A percentile compares a stretch with the other conserved stretches of the same genome.
Conservation (phyloP, 768 basidiomycete genomes). For the Leccinum subtestaceum region DNA sequence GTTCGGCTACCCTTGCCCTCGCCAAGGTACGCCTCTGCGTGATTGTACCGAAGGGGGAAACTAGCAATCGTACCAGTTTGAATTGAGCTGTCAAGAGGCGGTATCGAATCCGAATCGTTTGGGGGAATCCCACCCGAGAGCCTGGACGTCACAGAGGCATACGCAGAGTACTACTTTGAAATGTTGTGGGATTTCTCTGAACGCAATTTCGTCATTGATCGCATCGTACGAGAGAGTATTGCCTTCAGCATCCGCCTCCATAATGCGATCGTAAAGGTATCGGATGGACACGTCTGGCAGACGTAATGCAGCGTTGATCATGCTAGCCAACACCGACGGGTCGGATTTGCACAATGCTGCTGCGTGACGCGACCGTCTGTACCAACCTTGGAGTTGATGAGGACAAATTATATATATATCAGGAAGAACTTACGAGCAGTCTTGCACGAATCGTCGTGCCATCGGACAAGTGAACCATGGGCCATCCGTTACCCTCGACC, state of each 20-base stretch:
- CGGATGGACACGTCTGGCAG: conserved; percentile 73
- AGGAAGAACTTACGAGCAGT: conserved; percentile 56
- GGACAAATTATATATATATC: neutral
- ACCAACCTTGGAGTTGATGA: conserved; percentile 58
- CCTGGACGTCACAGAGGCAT: conserved; percentile 45
- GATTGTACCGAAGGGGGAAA: conserved; percentile 86
- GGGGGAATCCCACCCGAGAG: conserved; percentile 54
- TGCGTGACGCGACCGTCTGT: conserved; percentile 86
- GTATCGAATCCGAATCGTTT: conserved; percentile 57
- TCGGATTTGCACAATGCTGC: conserved; percentile 65
- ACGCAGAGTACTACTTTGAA: conserved; percentile 53
- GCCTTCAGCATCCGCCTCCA: conserved; percentile 49
- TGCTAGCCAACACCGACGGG: conserved; percentile 56
- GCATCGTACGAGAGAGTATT: conserved; percentile 45
- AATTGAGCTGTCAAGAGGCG: conserved; percentile 70
- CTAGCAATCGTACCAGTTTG: conserved; percentile 77
- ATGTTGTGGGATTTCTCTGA: conserved; percentile 76
- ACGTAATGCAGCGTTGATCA: conserved; percentile 92
- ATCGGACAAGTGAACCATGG: conserved; percentile 69
- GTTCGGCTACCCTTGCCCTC: conserved; percentile 65
- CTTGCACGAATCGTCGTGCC: conserved; percentile 64
- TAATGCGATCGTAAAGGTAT: conserved; percentile 60
- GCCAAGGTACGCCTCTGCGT: conserved; percentile 84
- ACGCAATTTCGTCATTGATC: conserved; percentile 64
- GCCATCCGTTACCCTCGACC: conserved; percentile 65